A percentile compares a stretch with the other conserved stretches of the same genome.
Conservation (phyloP, 2,329 filamentous ascomycete genomes). For the Ploettnerulaceae sp. region DNA sequence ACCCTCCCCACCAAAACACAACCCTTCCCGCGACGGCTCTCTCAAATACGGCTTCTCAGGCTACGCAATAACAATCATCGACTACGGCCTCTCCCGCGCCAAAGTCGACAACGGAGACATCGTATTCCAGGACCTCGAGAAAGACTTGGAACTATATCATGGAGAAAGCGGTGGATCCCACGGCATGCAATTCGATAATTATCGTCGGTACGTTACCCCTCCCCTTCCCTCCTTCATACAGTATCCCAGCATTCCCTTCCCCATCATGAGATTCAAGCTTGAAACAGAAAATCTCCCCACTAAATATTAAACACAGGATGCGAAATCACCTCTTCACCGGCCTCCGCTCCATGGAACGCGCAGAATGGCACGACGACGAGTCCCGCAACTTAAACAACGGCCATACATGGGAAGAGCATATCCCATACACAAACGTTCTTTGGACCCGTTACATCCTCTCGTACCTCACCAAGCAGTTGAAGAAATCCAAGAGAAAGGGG, state of each 20-base stretch:
- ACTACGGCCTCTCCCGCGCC: constrained; percentile 60
- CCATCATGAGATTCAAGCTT: neutral
- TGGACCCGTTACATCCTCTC: constrained; percentile 60
- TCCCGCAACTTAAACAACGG: constrained; percentile 1
- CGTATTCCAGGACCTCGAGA: constrained; percentile 55
- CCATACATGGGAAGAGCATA: constrained; percentile 47
- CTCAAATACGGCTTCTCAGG: constrained; percentile 54
- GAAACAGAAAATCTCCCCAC: neutral
- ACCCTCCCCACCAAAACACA: neutral
- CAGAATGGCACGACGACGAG: constrained; percentile 17
- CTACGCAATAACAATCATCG: constrained; percentile 58
- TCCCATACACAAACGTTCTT: constrained; percentile 60
- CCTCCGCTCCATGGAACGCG: constrained; percentile 11
- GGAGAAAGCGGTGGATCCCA: constrained; percentile 41
- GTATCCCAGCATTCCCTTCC: constrained; percentile 43
- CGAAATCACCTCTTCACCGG: constrained; percentile 25
- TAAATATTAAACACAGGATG: constrained; percentile 18
- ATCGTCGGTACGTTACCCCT: constrained; percentile 55
- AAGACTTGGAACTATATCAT: constrained; percentile 54
- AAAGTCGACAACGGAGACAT: constrained; percentile 39
- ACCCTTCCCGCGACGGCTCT: neutral
- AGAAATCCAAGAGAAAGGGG: neutral
- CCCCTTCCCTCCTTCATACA: constrained; percentile 44
- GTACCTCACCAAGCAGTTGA: constrained; percentile 39
- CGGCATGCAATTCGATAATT: constrained; percentile 52